Percentiles rank a stretch among this genome's conserved stretches.
phyloP scores from a whole-genome alignment of 208 protist genomes.

The Lotmaria passim region DNA sequence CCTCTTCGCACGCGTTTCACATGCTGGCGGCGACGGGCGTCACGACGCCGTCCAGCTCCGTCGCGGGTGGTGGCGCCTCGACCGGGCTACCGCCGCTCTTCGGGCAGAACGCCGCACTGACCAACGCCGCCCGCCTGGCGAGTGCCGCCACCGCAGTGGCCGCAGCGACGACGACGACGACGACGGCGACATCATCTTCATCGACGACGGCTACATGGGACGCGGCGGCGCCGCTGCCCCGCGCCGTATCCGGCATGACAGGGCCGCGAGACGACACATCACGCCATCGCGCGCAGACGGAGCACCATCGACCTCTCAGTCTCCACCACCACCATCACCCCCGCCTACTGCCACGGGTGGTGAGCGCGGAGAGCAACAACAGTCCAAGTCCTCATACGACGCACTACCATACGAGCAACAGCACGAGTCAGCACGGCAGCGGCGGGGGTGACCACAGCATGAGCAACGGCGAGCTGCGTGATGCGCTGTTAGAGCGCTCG shows the following conservation, averaged over 20 bases:
- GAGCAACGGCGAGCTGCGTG: background rate
- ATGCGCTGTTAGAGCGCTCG: slow-evolving; percentile 6
- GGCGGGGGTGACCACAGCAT: background rate
- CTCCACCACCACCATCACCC: background rate
- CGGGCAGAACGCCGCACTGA: background rate
- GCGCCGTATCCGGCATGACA: no score
- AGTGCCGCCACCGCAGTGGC: background rate
- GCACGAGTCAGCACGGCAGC: no score
- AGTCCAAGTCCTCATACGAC: no score
- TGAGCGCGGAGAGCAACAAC: background rate
- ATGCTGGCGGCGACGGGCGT: background rate
- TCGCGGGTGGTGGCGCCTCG: background rate
- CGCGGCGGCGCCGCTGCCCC: no score
- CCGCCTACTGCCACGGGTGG: background rate
- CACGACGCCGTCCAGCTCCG: slow-evolving; percentile 2
- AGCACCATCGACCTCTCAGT: no score
- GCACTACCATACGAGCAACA: no score
- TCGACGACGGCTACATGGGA: no score
- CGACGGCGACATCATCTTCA: background rate
- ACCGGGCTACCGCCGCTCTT: background rate
- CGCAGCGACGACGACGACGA: background rate
- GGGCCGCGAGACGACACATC: background rate
- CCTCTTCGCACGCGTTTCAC: slow-evolving; percentile 8
- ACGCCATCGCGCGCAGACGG: background rate
- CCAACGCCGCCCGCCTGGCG: no score